These are phyloP conservation scores for Lachancea dasiensis DNA, from an alignment of 805 yeast species.

Conservation along the genomic window DNA sequence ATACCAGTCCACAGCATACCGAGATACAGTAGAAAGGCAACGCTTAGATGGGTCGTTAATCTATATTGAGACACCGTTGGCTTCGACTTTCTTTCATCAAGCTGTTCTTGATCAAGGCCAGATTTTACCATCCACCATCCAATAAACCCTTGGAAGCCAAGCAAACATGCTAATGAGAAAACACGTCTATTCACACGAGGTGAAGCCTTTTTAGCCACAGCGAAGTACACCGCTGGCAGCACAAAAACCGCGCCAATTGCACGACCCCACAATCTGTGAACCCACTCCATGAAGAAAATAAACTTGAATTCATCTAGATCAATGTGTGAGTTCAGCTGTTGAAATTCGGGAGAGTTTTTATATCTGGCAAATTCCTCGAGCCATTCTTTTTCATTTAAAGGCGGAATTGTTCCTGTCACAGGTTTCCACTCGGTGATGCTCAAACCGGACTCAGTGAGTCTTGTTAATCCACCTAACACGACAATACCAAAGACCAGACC, in stretches of 20 bases:
- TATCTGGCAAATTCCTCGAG: conserved; percentile 75
- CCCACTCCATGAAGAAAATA: conserved; percentile 97
- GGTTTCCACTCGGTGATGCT: conserved; percentile 99
- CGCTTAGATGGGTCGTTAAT: conserved; percentile 87
- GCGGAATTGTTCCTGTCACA: conserved; percentile 92
- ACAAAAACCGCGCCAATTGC: conserved; percentile 79
- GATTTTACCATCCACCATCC: conserved; percentile 99
- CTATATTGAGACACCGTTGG: conserved; percentile 98
- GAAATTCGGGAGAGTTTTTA: conserved; percentile 83
- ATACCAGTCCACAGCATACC: conserved; percentile 90
- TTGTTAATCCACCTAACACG: conserved; percentile 90
- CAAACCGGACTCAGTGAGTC: conserved; percentile 92
- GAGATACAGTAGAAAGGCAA: conserved; percentile 81
- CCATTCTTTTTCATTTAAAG: conserved; percentile 78
- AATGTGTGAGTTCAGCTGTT: conserved; percentile 74
- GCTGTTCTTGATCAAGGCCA: conserved; percentile 76
- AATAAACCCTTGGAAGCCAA: conserved; percentile 91
- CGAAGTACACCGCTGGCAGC: conserved; percentile 79
- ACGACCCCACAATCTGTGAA: conserved; percentile 88
- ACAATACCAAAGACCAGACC: conserved; percentile 91
- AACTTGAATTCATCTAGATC: conserved; percentile 90
- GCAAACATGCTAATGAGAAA: conserved; percentile 62
- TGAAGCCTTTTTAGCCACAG: conserved; percentile 58
- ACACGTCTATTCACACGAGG: conserved; percentile 61
- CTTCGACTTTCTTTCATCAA: conserved; percentile 75